A percentile compares a stretch with the other conserved stretches of the same genome.
phyloP scores from a whole-genome alignment of 257 asterid species.

The Solanum rostratum region DNA sequence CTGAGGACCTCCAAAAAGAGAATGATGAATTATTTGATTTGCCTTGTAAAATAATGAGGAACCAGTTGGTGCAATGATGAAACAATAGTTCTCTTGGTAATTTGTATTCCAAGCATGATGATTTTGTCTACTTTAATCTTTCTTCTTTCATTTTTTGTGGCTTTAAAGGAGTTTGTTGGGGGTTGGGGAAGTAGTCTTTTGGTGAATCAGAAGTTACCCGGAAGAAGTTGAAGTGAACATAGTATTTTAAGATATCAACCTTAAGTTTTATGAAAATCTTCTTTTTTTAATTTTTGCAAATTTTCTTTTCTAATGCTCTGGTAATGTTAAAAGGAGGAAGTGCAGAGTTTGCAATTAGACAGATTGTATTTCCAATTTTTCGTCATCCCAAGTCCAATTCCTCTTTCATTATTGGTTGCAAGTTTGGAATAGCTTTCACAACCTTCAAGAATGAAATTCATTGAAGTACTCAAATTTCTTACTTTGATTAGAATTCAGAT shows the following conservation, averaged over 20 bases:
- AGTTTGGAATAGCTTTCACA: background rate
- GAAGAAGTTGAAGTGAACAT: background rate
- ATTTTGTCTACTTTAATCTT: background rate
- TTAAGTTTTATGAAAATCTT: background rate
- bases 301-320: background rate
- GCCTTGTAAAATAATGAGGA: background rate
- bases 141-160: background rate
- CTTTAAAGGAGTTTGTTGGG: background rate
- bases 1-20: background rate
- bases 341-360: background rate
- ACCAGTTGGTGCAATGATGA: background rate
- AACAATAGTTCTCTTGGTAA: background rate
- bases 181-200: background rate
- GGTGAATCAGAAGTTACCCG: background rate
- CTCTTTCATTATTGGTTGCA: background rate
- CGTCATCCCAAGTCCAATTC: background rate
- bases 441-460: background rate
- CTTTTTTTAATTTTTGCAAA: background rate
- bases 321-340: background rate
- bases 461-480: background rate
- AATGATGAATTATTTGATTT: background rate
- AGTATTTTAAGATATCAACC: background rate
- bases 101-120: background rate
- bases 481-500: background rate
- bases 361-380: background rate